Percentiles rank a stretch among this genome's conserved stretches.
Conservation (phyloP, 306 rosid species). For the Carpinus viminea region DNA sequence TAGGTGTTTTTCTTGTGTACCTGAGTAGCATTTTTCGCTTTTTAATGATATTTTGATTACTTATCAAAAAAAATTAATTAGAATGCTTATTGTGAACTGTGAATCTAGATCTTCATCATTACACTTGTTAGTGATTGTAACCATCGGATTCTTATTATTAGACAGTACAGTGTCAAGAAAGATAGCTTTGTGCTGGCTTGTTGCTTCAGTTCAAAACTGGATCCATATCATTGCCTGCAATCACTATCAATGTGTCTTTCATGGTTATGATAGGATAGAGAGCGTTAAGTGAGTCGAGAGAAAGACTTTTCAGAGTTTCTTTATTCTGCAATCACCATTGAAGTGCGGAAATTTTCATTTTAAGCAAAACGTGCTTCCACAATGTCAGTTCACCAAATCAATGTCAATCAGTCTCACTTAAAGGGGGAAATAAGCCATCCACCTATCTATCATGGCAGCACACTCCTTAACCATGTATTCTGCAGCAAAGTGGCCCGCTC, state of each 20-base stretch:
- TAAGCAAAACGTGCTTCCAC: neutral
- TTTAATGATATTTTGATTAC: too few relatives aligned
- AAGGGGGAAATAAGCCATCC: slow-evolving; percentile 29
- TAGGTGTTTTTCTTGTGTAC: too few relatives aligned
- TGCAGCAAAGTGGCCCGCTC: slow-evolving; percentile 34
- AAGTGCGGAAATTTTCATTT: neutral
- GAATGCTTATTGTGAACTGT: too few relatives aligned
- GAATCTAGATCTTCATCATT: neutral
- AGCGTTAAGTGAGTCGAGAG: neutral
- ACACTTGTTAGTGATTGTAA: neutral
- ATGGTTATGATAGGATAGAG: neutral
- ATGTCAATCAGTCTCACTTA: neutral
- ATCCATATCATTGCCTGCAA: neutral
- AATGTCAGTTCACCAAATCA: neutral
- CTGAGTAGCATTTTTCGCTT: too few relatives aligned
- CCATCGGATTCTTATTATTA: neutral
- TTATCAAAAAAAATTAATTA: too few relatives aligned
- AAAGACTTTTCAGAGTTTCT: neutral
- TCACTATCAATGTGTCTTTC: neutral
- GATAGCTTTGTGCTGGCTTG: neutral
- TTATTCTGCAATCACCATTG: neutral
- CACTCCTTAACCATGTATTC: slow-evolving; percentile 26
- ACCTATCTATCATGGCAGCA: slow-evolving; percentile 23
- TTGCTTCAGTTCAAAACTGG: neutral
- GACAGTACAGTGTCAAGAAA: neutral